Conservation (phyloP, 169 alveolate genomes). For the Sarcocystis neurona region DNA sequence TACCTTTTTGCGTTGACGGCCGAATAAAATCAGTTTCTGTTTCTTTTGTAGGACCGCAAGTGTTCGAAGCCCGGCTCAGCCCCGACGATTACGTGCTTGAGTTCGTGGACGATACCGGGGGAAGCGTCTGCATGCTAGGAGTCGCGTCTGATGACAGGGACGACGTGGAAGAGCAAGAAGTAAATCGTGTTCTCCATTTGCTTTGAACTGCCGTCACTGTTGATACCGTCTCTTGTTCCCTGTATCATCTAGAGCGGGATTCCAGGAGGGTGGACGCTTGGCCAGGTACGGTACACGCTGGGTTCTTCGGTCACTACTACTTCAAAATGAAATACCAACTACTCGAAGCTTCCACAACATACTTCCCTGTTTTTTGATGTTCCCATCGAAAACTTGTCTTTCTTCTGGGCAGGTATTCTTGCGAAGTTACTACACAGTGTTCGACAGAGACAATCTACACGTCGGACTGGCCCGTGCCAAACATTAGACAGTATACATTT, state of each 20-base stretch:
- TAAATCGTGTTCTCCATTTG: not conserved
- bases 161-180: constrained; percentile 45
- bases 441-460: constrained; percentile 64
- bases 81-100: constrained; percentile 70
- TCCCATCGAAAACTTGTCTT: too few species aligned
- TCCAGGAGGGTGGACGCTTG: constrained; percentile 66
- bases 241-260: too few species aligned
- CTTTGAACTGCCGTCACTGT: not conserved
- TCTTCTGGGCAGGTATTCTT: constrained; percentile 54
- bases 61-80: constrained; percentile 57
- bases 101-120: constrained; percentile 56
- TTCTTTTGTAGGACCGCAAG: constrained; percentile 25
- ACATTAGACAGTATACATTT: not conserved
- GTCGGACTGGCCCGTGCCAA: constrained; percentile 66
- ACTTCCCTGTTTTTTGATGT: too few species aligned
- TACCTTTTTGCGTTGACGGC: too few species aligned
- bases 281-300: constrained; percentile 52
- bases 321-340: not conserved
- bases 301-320: not conserved
- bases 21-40: too few species aligned
- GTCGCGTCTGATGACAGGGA: constrained; percentile 66
- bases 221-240: not conserved
- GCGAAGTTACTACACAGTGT: constrained; percentile 65
- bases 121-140: constrained; percentile 66
- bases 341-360: too few species aligned